phyloP scores from a whole-genome alignment of 345 rosid genomes.

The Melastoma malabathricum region DNA sequence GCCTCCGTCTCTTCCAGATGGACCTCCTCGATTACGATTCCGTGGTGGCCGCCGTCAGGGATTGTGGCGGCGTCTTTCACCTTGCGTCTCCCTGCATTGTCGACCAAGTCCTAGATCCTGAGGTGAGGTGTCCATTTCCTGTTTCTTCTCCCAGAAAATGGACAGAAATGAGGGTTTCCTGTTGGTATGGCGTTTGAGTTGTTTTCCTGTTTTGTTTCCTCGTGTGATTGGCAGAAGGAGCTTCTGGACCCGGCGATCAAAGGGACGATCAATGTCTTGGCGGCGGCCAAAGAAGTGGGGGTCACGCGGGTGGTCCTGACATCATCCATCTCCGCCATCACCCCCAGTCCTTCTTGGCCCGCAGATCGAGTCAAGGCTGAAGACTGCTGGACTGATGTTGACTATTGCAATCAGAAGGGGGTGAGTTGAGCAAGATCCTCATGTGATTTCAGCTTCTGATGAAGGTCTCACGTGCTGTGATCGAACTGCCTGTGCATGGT shows the following conservation, averaged over 20 bases:
- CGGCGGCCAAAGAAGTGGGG: conserved; percentile 62
- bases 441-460: not conserved
- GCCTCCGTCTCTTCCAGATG: conserved; percentile 73
- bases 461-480: too few species aligned
- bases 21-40: conserved; percentile 74
- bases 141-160: not conserved
- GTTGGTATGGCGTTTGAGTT: not conserved
- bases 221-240: conserved; percentile 30
- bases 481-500: too few species aligned
- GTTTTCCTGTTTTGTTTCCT: not conserved
- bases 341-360: conserved; percentile 85
- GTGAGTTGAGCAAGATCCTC: conserved; percentile 18
- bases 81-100: conserved; percentile 88
- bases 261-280: conserved; percentile 67
- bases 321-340: conserved; percentile 68
- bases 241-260: conserved; percentile 77
- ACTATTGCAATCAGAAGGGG: conserved; percentile 53
- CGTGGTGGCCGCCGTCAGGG: conserved; percentile 41
- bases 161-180: not conserved
- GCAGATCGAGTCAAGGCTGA: conserved; percentile 53
- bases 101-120: conserved; percentile 58
- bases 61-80: conserved; percentile 80
- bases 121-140: conserved; percentile 22
- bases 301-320: conserved; percentile 79
- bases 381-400: conserved; percentile 77